These are phyloP conservation scores for Phytophthora palmivora DNA, from an alignment of 352 stramenopile genomes.

Conservation along the genomic window DNA sequence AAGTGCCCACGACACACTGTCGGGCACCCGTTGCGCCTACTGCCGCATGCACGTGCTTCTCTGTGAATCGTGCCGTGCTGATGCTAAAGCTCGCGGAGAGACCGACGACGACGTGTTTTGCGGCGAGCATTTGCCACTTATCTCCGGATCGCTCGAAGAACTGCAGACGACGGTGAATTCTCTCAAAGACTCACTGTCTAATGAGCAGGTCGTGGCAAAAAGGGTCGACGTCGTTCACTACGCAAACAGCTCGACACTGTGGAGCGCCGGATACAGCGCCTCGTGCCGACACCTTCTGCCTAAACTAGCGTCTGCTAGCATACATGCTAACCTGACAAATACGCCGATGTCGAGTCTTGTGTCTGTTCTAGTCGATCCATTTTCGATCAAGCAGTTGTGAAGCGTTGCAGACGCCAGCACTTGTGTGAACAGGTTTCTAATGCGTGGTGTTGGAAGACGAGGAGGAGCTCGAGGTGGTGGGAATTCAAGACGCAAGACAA, in stretches of 20 bases:
- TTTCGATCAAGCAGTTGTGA: constrained; percentile 28
- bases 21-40: constrained; percentile 70
- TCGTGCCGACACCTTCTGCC: constrained; percentile 7
- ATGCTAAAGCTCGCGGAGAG: constrained; percentile 22
- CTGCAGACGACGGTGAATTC: constrained; percentile 36
- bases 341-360: constrained; percentile 18
- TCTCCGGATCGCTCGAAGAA: constrained; percentile 48
- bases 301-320: constrained; percentile 12
- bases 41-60: constrained; percentile 85
- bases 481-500: constrained; percentile 34
- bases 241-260: constrained; percentile 85
- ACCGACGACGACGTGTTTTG: constrained; percentile 61
- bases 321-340: constrained; percentile 27
- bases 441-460: constrained; percentile 33
- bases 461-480: constrained; percentile 30
- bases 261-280: constrained; percentile 62
- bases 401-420: constrained; percentile 9
- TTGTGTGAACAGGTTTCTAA: constrained; percentile 12
- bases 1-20: constrained; percentile 70
- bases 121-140: constrained; percentile 57
- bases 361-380: constrained; percentile 20
- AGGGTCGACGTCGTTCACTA: constrained; percentile 76
- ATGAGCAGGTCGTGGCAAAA: constrained; percentile 53
- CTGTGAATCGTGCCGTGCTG: constrained; percentile 53
- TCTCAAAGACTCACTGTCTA: constrained; percentile 44